Conservation (phyloP, 1,139 yeast species). For the Kodamaea ohmeri region DNA sequence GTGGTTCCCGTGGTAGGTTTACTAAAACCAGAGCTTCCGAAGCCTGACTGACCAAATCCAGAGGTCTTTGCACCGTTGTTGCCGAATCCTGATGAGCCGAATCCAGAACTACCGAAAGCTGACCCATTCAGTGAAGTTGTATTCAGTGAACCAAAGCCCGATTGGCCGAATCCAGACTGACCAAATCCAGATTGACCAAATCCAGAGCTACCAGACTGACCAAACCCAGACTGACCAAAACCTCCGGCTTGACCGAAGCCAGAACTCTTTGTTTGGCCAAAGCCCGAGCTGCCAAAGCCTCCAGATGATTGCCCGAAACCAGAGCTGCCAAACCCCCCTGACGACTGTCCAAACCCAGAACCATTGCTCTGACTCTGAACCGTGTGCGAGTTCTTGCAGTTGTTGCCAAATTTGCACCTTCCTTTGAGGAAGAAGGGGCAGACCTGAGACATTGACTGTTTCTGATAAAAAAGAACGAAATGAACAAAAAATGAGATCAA, state of each 20-base stretch:
- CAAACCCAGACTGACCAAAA: constrained; percentile 5
- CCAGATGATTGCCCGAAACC: constrained; percentile 14
- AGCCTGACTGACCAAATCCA: constrained; percentile 7
- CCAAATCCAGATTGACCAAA: constrained; percentile 11
- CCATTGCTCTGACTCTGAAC: constrained; percentile 9
- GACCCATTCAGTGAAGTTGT: background rate
- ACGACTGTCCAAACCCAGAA: constrained; percentile 10
- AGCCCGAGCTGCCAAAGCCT: constrained; percentile 13
- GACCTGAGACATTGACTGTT: constrained; percentile 7
- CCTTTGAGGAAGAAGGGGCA: constrained; percentile 25
- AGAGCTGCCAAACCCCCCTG: constrained; percentile 7
- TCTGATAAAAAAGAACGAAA: background rate
- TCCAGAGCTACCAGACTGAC: constrained; percentile 15
- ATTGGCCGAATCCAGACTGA: constrained; percentile 4
- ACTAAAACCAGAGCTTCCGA: constrained; percentile 9
- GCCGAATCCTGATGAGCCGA: constrained; percentile 6
- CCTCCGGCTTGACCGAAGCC: constrained; percentile 12
- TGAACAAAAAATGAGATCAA: background rate
- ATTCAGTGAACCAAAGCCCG: constrained; percentile 4
- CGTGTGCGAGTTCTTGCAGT: constrained; percentile 23
- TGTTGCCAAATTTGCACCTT: constrained; percentile 23
- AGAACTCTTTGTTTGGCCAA: constrained; percentile 7
- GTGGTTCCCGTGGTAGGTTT: background rate
- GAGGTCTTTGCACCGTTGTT: background rate
- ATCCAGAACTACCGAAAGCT: constrained; percentile 2